Evolutionary conservation across 495 filamentous ascomycete genomes (phyloP).

Genomic region (Glarea lozoyensis): DNA sequence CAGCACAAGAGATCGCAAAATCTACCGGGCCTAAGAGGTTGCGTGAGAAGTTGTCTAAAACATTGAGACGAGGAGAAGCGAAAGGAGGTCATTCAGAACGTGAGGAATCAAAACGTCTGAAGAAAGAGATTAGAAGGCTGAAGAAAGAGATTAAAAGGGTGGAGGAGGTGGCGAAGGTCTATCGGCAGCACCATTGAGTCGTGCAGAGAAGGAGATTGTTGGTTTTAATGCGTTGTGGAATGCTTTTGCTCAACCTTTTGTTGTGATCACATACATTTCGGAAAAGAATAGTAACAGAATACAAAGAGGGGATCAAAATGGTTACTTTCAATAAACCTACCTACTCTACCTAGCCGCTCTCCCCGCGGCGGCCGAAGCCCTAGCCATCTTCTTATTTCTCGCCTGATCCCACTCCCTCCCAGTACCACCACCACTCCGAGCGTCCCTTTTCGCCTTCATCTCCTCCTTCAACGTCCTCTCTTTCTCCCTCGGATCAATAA

Average conservation of each 20-base stretch:
- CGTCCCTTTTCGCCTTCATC: slow-evolving; percentile 42
- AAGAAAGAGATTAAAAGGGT: too few species aligned
- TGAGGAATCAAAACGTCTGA: not conserved
- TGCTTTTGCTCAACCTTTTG: too few species aligned
- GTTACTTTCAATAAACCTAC: too few species aligned
- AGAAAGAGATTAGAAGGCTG: not conserved
- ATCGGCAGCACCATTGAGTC: too few species aligned
- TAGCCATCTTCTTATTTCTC: slow-evolving; percentile 34
- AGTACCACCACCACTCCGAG: slow-evolving; percentile 34
- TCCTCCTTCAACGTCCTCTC: slow-evolving; percentile 62
- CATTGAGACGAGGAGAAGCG: too few species aligned
- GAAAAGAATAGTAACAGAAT: too few species aligned
- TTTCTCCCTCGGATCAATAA: slow-evolving; percentile 89
- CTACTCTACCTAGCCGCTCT: slow-evolving; percentile 30
- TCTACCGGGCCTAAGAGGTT: not conserved
- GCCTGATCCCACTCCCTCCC: slow-evolving; percentile 49
- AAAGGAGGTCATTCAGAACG: not conserved
- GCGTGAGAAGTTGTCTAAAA: not conserved
- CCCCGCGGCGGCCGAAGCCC: slow-evolving; percentile 31
- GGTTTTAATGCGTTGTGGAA: too few species aligned
- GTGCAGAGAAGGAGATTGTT: too few species aligned
- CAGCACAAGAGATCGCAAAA: not conserved
- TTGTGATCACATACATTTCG: too few species aligned
- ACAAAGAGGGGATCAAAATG: too few species aligned
- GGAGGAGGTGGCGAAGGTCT: too few species aligned